A percentile compares a stretch with the other conserved stretches of the same genome.
Evolutionary conservation across 176 grass and related monocot species (phyloP).

Genomic region (Ensete ventricosum): DNA sequence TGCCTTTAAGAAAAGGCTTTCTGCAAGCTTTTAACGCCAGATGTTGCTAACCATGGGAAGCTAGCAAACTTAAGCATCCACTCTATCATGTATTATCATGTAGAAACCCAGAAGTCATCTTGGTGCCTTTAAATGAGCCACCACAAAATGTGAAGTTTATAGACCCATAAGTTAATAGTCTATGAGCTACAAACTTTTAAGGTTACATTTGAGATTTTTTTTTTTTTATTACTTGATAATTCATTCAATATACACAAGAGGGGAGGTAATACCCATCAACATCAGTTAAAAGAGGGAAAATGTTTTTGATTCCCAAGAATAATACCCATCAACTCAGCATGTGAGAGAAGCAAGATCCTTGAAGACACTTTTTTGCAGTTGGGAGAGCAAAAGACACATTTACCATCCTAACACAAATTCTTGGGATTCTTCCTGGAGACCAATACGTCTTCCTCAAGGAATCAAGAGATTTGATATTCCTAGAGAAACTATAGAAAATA

Average conservation of each 20-base stretch:
- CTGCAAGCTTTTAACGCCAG: slow-evolving; percentile 28
- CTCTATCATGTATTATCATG: neutral
- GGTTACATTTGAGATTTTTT: neutral
- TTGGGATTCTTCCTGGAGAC: no score
- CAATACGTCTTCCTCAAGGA: no score
- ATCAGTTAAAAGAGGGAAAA: neutral
- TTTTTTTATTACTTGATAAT: neutral
- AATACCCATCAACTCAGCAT: no score
- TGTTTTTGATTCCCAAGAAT: neutral
- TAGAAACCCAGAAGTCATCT: neutral
- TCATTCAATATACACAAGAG: neutral
- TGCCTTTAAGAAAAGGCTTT: slow-evolving; percentile 36
- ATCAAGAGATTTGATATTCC: no score
- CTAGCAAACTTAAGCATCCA: slow-evolving; percentile 7
- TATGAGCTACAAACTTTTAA: no score
- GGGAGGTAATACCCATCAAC: neutral
- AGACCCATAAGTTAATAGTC: no score
- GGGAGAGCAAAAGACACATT: no score
- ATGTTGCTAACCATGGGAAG: slow-evolving; percentile 16
- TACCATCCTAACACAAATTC: no score
- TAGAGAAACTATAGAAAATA: no score
- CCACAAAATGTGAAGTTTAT: no score
- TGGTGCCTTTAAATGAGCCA: neutral
- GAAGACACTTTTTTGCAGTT: no score
- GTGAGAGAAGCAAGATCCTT: no score